Evolutionary conservation across 2,329 filamentous ascomycete genomes (phyloP), one percentile per base, ranked within the genome.

Genomic region (Leptographium lundbergii): DNA sequence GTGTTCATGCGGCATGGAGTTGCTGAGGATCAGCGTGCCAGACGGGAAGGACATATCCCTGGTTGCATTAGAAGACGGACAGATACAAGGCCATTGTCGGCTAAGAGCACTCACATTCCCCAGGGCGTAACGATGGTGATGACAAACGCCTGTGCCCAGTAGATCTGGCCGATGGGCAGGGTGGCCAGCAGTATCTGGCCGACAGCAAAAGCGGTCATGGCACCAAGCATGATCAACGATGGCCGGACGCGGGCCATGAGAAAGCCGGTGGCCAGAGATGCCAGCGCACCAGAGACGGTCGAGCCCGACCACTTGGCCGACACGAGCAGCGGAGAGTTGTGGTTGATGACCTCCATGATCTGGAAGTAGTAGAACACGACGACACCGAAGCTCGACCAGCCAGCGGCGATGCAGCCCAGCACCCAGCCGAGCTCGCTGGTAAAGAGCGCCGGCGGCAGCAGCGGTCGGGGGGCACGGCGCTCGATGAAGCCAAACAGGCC

Each of bases 11-110:
- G 71, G 67, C 0, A 79, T 73, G 0, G 71, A 71, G 61, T 85
- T 78, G 27, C 76, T 80, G 11, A 88, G 71, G 39, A 87, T 77
- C 11, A 87, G 25, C 25, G 42, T 50, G 27, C 24, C 39, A 3
- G 54, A 29, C 17, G 54, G 39, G 27, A 13, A 77, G 72, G 2
- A 56, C 36, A 36, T 29, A 6, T 29, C 76, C 78, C 73, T 1
- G 71, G 70, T 11, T 54, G 42, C 42, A 32, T 54, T n/a, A 29
- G 25, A 19, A 19, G 25, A 32, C 14, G n/a, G 13, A 25, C 76
- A 80, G 10, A 88, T 71, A 36, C 86, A 76, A 11, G 86, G 65
- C 32, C 9, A 9, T 34, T 6, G 7, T 5, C 32, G 9, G 0
- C 78, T 84, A 0, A 80, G 81, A 0, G 19, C 19, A 56, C 55